Conservation (phyloP, 2,329 filamentous ascomycete species). For the Pseudohalonectria lignicola region DNA sequence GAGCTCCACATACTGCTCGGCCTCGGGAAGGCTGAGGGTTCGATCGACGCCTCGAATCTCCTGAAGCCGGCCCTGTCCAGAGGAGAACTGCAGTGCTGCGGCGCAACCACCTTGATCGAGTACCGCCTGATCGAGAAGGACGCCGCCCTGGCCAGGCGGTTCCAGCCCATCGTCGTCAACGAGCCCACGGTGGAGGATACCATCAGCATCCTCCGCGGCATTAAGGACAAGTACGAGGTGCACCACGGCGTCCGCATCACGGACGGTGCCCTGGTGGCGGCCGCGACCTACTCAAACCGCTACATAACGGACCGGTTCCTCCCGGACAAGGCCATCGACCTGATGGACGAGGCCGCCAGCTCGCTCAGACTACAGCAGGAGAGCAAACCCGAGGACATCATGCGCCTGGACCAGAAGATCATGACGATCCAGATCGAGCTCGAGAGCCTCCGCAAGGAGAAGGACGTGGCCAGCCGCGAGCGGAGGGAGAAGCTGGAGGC, state of each 20-base stretch:
- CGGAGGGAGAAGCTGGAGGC: conserved; percentile 75
- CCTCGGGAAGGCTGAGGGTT: conserved; percentile 88
- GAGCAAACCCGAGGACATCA: conserved; percentile 91
- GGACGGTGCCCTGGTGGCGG: conserved; percentile 82
- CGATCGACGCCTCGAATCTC: conserved; percentile 90
- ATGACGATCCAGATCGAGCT: conserved; percentile 97
- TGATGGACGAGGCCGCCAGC: conserved; percentile 92
- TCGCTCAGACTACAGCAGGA: conserved; percentile 88
- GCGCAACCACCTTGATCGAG: conserved; percentile 85
- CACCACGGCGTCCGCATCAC: conserved; percentile 95
- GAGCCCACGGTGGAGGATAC: conserved; percentile 88
- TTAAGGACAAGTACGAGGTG: conserved; percentile 96
- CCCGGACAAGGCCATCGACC: conserved; percentile 92
- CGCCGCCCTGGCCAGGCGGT: conserved; percentile 79
- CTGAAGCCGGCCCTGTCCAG: conserved; percentile 88
- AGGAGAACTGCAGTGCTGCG: conserved; percentile 89
- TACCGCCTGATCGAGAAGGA: conserved; percentile 95
- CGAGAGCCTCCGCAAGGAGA: conserved; percentile 89
- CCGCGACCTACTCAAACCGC: conserved; percentile 83
- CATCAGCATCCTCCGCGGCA: conserved; percentile 87
- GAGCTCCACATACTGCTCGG: conserved; percentile 88
- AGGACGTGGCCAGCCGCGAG: conserved; percentile 79
- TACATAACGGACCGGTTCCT: conserved; percentile 96
- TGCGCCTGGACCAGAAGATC: conserved; percentile 84
- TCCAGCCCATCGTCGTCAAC: conserved; percentile 89